These are phyloP conservation scores for Glomus cerebriforme DNA, from an alignment of 192 early-diverging fungal species.

Conservation along the genomic window DNA sequence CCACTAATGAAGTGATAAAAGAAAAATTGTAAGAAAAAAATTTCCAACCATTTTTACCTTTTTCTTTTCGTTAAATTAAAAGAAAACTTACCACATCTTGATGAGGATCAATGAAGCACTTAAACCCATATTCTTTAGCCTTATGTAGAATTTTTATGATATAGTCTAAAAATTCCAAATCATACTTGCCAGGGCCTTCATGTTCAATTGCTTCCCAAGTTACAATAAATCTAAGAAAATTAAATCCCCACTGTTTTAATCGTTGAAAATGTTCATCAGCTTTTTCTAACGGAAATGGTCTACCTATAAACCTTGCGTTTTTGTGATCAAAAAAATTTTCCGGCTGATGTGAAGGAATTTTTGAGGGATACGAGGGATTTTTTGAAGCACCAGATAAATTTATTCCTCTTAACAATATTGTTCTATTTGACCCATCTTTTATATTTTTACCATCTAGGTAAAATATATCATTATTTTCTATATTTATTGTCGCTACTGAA, in stretches of 20 bases:
- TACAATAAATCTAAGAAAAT: constrained; percentile 74
- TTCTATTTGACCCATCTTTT: constrained; percentile 55
- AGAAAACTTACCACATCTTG: constrained; percentile 69
- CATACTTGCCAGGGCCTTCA: constrained; percentile 75
- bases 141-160: constrained; percentile 61
- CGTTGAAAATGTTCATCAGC: constrained; percentile 76
- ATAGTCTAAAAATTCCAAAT: constrained; percentile 79
- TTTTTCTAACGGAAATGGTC: constrained; percentile 75
- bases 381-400: constrained; percentile 80
- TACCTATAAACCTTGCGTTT: constrained; percentile 74
- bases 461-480: constrained; percentile 30
- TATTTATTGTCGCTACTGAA: constrained; percentile 21
- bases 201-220: constrained; percentile 87
- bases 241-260: constrained; percentile 76
- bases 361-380: constrained; percentile 66
- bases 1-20: constrained; percentile 53
- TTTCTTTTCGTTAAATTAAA: background rate
- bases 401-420: constrained; percentile 70
- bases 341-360: constrained; percentile 60
- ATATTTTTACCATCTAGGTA: constrained; percentile 44
- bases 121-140: constrained; percentile 72
- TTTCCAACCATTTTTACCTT: constrained; percentile 37
- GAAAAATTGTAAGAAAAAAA: constrained; percentile 50
- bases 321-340: constrained; percentile 71
- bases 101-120: constrained; percentile 88